A percentile compares a stretch with the other conserved stretches of the same genome.
Evolutionary conservation across 331 rosid species (phyloP).

Genomic region (Malus hybrid): DNA sequence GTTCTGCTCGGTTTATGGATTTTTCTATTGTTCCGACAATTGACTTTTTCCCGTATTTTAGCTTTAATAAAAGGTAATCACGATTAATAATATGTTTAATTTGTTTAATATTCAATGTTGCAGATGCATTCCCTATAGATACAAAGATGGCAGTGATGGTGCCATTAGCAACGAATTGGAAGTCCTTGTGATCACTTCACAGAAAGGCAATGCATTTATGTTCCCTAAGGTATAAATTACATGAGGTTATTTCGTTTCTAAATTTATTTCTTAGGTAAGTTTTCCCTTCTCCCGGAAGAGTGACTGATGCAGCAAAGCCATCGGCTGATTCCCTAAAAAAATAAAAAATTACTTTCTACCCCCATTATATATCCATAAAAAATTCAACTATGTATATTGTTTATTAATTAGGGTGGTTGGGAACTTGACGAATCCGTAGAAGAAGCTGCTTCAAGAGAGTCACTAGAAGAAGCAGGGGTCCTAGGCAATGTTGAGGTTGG

Average conservation of each 20-base stretch:
- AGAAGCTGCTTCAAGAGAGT: conserved; percentile 89
- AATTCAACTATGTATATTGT: background rate
- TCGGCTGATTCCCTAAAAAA: no score
- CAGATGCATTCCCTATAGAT: conserved; percentile 97
- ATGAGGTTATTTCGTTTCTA: no score
- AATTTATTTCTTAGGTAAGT: no score
- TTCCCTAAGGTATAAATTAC: conserved; percentile 66
- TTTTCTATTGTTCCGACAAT: no score
- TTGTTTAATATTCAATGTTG: conserved; percentile 6
- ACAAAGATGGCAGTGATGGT: conserved; percentile 39
- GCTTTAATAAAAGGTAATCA: no score
- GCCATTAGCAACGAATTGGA: conserved; percentile 43
- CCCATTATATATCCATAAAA: background rate
- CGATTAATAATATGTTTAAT: background rate
- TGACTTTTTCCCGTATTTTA: no score
- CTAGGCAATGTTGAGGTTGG: conserved; percentile 70
- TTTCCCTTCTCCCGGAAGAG: no score
- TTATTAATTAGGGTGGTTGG: conserved; percentile 79
- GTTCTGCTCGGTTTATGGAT: no score
- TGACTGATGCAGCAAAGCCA: no score
- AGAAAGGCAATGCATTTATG: conserved; percentile 68
- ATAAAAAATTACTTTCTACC: background rate
- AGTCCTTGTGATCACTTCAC: conserved; percentile 81
- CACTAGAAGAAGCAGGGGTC: conserved; percentile 95
- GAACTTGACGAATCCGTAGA: conserved; percentile 89